These are phyloP conservation scores for Tetrahymena elliotti DNA, from an alignment of 73 alveolate genomes.

Conservation along the genomic window DNA sequence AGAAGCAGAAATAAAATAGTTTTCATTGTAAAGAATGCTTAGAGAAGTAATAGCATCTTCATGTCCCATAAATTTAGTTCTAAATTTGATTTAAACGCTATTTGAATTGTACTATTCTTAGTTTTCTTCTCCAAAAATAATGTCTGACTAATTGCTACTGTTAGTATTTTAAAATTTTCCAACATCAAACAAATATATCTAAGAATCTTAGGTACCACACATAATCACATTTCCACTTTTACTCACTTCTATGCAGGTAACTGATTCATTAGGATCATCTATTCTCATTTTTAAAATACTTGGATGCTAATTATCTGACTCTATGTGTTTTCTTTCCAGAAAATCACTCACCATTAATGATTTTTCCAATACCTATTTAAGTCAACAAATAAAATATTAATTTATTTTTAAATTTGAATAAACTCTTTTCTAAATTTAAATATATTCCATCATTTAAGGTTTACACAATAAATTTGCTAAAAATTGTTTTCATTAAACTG, in stretches of 20 bases:
- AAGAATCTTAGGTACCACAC: neutral
- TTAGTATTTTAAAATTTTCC: neutral
- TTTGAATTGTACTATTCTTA: neutral
- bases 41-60: neutral
- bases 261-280: neutral
- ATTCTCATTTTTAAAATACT: neutral
- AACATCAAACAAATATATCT: neutral
- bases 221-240: neutral
- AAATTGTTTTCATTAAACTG: too few species aligned
- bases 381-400: neutral
- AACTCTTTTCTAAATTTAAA: too few species aligned
- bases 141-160: neutral
- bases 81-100: neutral
- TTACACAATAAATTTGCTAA: too few species aligned
- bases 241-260: neutral
- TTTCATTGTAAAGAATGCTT: neutral
- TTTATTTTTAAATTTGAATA: too few species aligned
- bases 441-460: too few species aligned
- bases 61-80: neutral
- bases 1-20: neutral
- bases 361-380: neutral
- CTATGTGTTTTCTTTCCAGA: neutral
- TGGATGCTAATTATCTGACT: neutral
- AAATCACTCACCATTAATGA: neutral
- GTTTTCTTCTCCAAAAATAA: neutral